phyloP scores from a whole-genome alignment of 2,329 filamentous ascomycete genomes.

The Penicillium vulpinum region DNA sequence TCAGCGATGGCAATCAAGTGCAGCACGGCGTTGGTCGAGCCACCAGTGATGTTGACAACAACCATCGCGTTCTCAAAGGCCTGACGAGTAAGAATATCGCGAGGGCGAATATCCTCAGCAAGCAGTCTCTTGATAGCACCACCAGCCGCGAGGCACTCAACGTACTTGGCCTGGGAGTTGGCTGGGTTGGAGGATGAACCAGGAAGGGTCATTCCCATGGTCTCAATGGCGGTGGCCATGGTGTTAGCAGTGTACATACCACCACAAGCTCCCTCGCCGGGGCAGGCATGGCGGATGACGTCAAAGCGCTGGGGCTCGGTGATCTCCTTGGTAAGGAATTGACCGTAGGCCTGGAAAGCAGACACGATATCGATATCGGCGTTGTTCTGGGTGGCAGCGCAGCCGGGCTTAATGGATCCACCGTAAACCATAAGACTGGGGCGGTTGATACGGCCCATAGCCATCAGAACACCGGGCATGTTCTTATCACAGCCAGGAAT shows the following conservation, averaged over 20 bases:
- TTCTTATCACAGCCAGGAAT: conserved; percentile 99
- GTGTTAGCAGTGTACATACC: conserved; percentile 83
- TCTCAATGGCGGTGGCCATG: conserved; percentile 72
- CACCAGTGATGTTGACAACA: conserved; percentile 77
- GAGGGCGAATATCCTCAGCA: conserved; percentile 72
- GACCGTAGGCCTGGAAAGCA: conserved; percentile 95
- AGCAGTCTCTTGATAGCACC: conserved; percentile 73
- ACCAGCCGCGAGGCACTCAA: conserved; percentile 72
- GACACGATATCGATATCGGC: conserved; percentile 88
- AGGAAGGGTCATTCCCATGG: conserved; percentile 75
- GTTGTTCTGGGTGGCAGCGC: conserved; percentile 71
- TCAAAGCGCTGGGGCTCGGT: conserved; percentile 89
- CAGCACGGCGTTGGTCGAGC: conserved; percentile 82
- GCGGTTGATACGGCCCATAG: conserved; percentile 91
- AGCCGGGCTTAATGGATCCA: conserved; percentile 89
- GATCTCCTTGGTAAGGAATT: conserved; percentile 90
- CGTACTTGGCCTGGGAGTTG: conserved; percentile 68
- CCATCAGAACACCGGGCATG: conserved; percentile 91
- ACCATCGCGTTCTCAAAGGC: conserved; percentile 87
- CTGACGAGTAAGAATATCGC: conserved; percentile 75
- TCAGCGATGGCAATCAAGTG: conserved; percentile 84
- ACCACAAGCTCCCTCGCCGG: conserved; percentile 78
- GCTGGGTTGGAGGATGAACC: conserved; percentile 79
- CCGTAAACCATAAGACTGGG: conserved; percentile 98
- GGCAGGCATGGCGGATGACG: conserved; percentile 89